phyloP scores from a whole-genome alignment of 768 basidiomycete species.

The Podaxis sp. region DNA sequence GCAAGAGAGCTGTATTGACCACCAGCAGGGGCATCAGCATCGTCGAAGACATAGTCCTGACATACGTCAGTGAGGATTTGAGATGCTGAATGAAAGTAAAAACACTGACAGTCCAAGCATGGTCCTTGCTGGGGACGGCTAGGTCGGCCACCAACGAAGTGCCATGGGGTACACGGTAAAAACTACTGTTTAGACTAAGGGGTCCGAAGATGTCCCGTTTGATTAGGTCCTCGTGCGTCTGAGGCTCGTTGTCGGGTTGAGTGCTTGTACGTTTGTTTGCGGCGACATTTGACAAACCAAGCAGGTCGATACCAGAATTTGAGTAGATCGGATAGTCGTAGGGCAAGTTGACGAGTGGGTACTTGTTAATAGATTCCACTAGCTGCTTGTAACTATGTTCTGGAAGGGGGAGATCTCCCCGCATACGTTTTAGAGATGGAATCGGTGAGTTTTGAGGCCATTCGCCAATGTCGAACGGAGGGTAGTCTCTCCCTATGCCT shows the following conservation, averaged over 20 bases:
- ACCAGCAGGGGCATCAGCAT: conserved; percentile 41
- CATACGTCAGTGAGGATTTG: not conserved
- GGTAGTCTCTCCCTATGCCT: conserved; percentile 39
- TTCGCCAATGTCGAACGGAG: conserved; percentile 28
- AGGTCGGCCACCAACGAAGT: conserved; percentile 30
- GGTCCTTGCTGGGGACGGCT: conserved; percentile 37
- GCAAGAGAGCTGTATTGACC: conserved; percentile 52
- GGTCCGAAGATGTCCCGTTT: conserved; percentile 51
- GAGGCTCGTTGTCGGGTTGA: conserved; percentile 24
- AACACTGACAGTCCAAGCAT: conserved; percentile 33
- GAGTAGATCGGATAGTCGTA: conserved; percentile 68
- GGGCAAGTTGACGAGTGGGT: conserved; percentile 41
- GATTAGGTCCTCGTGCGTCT: conserved; percentile 42
- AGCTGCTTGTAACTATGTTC: conserved; percentile 26
- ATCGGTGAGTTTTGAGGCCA: conserved; percentile 37
- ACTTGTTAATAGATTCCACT: conserved; percentile 34
- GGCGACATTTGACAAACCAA: conserved; percentile 63
- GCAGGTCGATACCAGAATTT: conserved; percentile 72
- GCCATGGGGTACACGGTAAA: conserved; percentile 39
- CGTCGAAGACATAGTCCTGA: conserved; percentile 39
- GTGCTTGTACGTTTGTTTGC: conserved; percentile 43
- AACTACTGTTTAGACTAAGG: conserved; percentile 43
- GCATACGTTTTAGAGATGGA: conserved; percentile 20
- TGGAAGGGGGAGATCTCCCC: conserved; percentile 30
- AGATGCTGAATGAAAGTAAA: not conserved